A percentile compares a stretch with the other conserved stretches of the same genome.
Conservation (phyloP, 2,329 filamentous ascomycete genomes). For the Podosphaera aphanis region DNA sequence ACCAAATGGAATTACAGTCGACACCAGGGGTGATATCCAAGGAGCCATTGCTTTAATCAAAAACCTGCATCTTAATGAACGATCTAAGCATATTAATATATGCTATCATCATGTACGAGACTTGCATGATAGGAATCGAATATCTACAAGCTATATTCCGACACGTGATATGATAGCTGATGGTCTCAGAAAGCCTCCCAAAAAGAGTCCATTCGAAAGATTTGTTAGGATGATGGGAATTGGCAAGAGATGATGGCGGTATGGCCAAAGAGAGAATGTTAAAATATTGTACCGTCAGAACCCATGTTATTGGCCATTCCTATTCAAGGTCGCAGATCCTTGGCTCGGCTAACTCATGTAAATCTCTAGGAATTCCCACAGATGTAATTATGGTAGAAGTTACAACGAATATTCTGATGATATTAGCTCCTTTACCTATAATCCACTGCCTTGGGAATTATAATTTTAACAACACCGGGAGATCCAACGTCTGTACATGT, state of each 20-base stretch:
- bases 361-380: too few species aligned
- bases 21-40: background rate
- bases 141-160: background rate
- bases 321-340: too few species aligned
- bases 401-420: too few species aligned
- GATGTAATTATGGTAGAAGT: too few species aligned
- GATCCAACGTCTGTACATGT: too few species aligned
- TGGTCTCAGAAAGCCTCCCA: background rate
- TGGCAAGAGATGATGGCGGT: background rate
- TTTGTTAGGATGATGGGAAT: background rate
- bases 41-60: background rate
- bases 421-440: too few species aligned
- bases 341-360: too few species aligned
- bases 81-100: background rate
- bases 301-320: background rate
- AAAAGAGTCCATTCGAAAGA: background rate
- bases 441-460: too few species aligned
- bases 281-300: background rate
- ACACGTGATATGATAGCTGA: background rate
- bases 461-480: too few species aligned
- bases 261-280: background rate
- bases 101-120: background rate
- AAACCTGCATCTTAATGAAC: background rate
- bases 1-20: background rate
- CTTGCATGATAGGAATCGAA: background rate